Conservation (phyloP, 768 basidiomycete species). For the Leccinum arenicola region DNA sequence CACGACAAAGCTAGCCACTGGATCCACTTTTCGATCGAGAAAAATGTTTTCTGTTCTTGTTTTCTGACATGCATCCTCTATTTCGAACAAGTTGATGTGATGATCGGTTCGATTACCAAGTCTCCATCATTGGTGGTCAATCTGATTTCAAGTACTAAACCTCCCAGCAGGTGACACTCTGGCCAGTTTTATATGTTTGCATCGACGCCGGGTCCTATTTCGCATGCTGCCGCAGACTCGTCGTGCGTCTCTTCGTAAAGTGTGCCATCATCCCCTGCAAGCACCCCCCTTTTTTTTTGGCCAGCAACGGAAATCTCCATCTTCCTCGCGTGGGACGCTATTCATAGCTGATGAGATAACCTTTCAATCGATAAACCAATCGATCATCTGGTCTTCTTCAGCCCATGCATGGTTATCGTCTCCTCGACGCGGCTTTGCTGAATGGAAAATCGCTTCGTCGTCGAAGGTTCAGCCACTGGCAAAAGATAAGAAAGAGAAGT, state of each 20-base stretch:
- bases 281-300: background rate
- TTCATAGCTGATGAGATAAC: conserved; percentile 22
- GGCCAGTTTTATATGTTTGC: background rate
- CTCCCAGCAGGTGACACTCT: background rate
- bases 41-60: background rate
- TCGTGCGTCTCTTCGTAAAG: conserved; percentile 9
- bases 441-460: background rate
- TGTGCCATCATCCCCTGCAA: background rate
- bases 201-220: background rate
- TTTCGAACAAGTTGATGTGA: background rate
- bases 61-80: background rate
- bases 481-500: background rate
- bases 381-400: background rate
- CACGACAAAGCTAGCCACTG: background rate
- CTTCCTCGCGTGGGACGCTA: conserved; percentile 16
- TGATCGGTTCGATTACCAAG: conserved; percentile 6
- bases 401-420: background rate
- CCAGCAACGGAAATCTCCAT: conserved; percentile 8
- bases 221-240: conserved; percentile 10
- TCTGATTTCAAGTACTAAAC: background rate
- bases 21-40: conserved; percentile 3
- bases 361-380: conserved; percentile 24
- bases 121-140: background rate
- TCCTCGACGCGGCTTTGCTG: background rate
- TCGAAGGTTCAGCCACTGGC: background rate